A percentile compares a stretch with the other conserved stretches of the same genome.
Evolutionary conservation across 2,329 filamentous ascomycete species (phyloP).

Genomic region (Colletotrichum chlorophyti): DNA sequence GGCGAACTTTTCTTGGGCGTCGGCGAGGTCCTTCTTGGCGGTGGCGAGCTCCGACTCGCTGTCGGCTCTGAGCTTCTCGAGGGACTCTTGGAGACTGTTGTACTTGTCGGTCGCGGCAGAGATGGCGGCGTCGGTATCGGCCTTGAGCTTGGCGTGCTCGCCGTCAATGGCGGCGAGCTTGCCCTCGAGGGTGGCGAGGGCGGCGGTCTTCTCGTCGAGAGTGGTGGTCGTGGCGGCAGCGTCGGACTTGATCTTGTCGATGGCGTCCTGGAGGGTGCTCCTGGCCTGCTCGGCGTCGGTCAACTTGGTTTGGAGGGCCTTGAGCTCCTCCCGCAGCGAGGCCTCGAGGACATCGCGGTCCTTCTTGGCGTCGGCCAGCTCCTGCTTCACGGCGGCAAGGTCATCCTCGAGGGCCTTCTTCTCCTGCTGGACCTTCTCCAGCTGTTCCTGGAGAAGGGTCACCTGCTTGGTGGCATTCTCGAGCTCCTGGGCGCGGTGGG

Average conservation of each 20-base stretch:
- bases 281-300: conserved; percentile 41
- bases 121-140: conserved; percentile 35
- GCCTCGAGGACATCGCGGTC: conserved; percentile 42
- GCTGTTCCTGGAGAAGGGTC: conserved; percentile 38
- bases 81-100: conserved; percentile 29
- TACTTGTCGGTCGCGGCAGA: conserved; percentile 30
- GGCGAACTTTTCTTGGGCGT: conserved; percentile 39
- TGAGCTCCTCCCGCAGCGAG: conserved; percentile 39
- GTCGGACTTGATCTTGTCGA: conserved; percentile 39
- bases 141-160: conserved; percentile 36
- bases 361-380: conserved; percentile 42
- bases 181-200: conserved; percentile 36
- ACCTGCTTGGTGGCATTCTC: conserved; percentile 35
- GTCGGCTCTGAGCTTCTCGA: conserved; percentile 34
- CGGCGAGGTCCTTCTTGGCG: conserved; percentile 40
- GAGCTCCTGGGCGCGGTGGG: conserved; percentile 31
- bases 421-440: conserved; percentile 33
- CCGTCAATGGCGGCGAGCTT: conserved; percentile 35
- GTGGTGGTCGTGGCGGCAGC: conserved; percentile 37
- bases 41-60: conserved; percentile 38
- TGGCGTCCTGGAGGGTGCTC: conserved; percentile 37
- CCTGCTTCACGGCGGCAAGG: conserved; percentile 40
- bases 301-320: conserved; percentile 41
- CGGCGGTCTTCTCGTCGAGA: conserved; percentile 37
- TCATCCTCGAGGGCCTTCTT: conserved; percentile 40